Evolutionary conservation across 108 stramenopile genomes (phyloP), one percentile per base, ranked within the genome.

Genomic region (Thalassiosira profunda): DNA sequence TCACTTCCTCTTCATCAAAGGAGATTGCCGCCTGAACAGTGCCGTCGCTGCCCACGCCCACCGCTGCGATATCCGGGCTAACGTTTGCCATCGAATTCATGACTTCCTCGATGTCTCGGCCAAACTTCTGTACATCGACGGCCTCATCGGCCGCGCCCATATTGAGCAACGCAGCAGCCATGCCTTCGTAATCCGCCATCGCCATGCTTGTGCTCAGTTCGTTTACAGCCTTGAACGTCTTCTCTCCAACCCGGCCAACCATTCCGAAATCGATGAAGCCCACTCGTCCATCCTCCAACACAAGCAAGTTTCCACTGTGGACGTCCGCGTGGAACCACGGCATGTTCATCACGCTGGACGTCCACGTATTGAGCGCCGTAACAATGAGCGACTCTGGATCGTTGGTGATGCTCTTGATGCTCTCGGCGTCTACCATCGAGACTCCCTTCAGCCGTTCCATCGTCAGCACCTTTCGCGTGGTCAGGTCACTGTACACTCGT

Each of bases 241-340:
- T 89, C 24, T 91, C 88, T 17, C 88, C 80, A 12, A 98, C 88
- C 8, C 95, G 88, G 3, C 98, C 98, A 2, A 97, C 97, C 70
- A 98, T 97, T 29, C 98, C 98, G 71, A 98, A 98, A 67, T 98
- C 98, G 58, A 98, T 98, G 48, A 98, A 98, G 28, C 93, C 98
- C 1, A 98, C 92, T 5, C 97, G 82, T 6, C 97, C 97, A 63
- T 98, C 98, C 25, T 94, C 80, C 40, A 87, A 42, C 37, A 85
- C 64, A 58, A 94, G 63, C 12, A 96, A 60, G 37, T 94, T 94
- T 7, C 98, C 98, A 21, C 90, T 89, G 67, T 98, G 98, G 1
- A 98, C 96, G 63, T 98, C 98, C n/a, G 98, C 98, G 67, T 98
- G 98, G 73, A 98, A 98, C 79, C 85, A 96, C 6, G 96, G 94